Base-by-base conservation (phyloP, 805 yeast species). In the Yamadazyma takamatsuzukensis region DNA sequence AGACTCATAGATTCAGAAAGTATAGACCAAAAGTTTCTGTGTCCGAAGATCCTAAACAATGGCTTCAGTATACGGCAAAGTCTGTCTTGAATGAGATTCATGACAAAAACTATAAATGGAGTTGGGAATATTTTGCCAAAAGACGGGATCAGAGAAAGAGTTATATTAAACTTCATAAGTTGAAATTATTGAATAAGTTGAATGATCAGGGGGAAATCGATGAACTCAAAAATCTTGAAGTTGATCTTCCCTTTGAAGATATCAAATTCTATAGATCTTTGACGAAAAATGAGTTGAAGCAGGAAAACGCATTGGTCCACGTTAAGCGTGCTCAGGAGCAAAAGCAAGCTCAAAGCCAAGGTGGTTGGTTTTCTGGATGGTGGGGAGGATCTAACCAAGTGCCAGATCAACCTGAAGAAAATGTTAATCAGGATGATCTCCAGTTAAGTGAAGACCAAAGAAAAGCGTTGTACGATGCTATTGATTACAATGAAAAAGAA, bases 381-480 rank as follows among this genome's bases (percentile, higher is more conserved):
- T 80, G 89, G 84, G 67, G 74, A 38, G 64, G 64, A 21, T 36
- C 45, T 4, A 23, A 27, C 4, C 29, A 54, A 2, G 30, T 39
- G 3, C 17, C 49, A 1, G 34, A 31, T 9, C 26, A 22, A 6
- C 4, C 13, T 6, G 22, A 22, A 12, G 36, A 33, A 8, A 9
- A 16, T 4, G 19, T 23, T 7, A 21, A 27, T 11, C 35, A 36
- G 21, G 64, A 67, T 3, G 53, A 62, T 6, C 41, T 66, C 21
- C 47, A 47, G 18, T 45, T 93, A 54, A 76, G 93, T 0, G 95
- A 86, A 10, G 95, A 88, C 44, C 96, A 93, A 50, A 72, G 85
- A 41, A 72, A 86, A 50, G 98, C 94, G 38, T 66, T 93, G 14
- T 89, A 87, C 50, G 95, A 86, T 39, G 95, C 97, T 0, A 89